Evolutionary conservation across 2,329 filamentous ascomycete genomes (phyloP), one percentile per base, ranked within the genome.

Genomic region (Colletotrichum sp.): DNA sequence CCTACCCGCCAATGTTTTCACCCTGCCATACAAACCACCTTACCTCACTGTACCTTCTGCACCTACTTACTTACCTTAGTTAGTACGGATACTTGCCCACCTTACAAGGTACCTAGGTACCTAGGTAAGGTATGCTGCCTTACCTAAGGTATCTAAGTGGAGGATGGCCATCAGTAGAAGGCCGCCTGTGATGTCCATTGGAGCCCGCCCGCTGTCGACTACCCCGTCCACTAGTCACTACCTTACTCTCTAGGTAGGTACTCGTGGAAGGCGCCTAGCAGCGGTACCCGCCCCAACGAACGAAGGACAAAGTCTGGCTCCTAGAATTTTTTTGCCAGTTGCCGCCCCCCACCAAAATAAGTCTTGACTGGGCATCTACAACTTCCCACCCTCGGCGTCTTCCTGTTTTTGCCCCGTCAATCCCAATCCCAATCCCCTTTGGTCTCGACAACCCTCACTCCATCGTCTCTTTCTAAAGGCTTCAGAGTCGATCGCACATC

Each of bases 401-500:
- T 44, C 73, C 65, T 71, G 52, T 44, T 63, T 66, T 70, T 73
- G 26, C 64, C 70, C 69, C 59, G 70, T 64, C 73, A 68, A 59
- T 36, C 52, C 66, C 52, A 71, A 65, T 57, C 26, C 49, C 52
- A 71, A 65, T 39, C 32, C 59, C 60, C 59, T 55, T 59, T 59
- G 24, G n/a, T 60, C 18, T n/a, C 65, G 75, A 65, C 30, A 24
- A 68, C 32, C 39, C 39, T 69, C 36, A 32, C 55, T 60, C 36
- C 30, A 71, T 71, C 39, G n/a, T 78, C 26, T 62, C 16, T 59
- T 12, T 34, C 36, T 9, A 70, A 12, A 49, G 39, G 60, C 49
- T 34, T 55, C 39, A 55, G 57, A 72, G 39, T 66, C 32, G 67
- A 71, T 39, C 39, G 52, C 49, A 84, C 84, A 86, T 81, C 81